Percentiles rank a stretch among this genome's conserved stretches.
Evolutionary conservation across 2,329 filamentous ascomycete species (phyloP).

Genomic region (Penicillium sp.): DNA sequence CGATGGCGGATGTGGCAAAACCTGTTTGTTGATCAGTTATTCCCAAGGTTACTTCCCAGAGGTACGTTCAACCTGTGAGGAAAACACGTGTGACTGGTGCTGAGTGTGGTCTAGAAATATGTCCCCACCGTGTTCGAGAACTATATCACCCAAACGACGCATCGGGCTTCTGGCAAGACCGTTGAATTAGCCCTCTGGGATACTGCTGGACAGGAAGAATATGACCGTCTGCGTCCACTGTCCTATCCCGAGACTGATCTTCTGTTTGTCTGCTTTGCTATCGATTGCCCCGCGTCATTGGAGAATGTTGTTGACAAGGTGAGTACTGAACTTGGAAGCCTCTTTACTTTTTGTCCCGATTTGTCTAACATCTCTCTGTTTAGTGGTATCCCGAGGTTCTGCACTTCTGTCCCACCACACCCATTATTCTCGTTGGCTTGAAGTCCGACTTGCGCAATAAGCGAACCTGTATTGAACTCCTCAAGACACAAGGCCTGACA

Average conservation of each 20-base stretch:
- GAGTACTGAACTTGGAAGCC: constrained; percentile 24
- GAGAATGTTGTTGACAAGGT: constrained; percentile 99
- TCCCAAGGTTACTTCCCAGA: constrained; percentile 98
- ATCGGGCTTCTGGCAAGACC: constrained; percentile 83
- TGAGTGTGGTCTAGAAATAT: constrained; percentile 72
- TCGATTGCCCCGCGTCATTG: constrained; percentile 95
- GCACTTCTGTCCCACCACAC: constrained; percentile 97
- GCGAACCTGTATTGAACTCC: constrained; percentile 94
- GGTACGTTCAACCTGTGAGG: constrained; percentile 54
- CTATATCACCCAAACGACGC: constrained; percentile 96
- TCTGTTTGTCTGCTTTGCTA: constrained; percentile 97
- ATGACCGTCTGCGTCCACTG: constrained; percentile 89
- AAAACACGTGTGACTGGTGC: not conserved
- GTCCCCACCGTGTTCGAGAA: constrained; percentile 99
- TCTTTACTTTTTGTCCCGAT: not conserved
- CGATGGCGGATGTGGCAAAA: constrained; percentile 97
- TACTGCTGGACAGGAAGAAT: constrained; percentile 97
- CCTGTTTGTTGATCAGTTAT: constrained; percentile 96
- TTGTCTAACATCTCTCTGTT: constrained; percentile 8
- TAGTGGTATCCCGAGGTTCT: constrained; percentile 99
- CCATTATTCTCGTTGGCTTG: constrained; percentile 89
- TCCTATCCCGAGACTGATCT: constrained; percentile 98
- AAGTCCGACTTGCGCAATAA: constrained; percentile 97
- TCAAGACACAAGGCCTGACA: constrained; percentile 95
- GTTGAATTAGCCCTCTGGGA: constrained; percentile 98